These are phyloP conservation scores for Rhizoclosmatium sp. DNA, from an alignment of 192 early-diverging fungal genomes.

Conservation along the genomic window DNA sequence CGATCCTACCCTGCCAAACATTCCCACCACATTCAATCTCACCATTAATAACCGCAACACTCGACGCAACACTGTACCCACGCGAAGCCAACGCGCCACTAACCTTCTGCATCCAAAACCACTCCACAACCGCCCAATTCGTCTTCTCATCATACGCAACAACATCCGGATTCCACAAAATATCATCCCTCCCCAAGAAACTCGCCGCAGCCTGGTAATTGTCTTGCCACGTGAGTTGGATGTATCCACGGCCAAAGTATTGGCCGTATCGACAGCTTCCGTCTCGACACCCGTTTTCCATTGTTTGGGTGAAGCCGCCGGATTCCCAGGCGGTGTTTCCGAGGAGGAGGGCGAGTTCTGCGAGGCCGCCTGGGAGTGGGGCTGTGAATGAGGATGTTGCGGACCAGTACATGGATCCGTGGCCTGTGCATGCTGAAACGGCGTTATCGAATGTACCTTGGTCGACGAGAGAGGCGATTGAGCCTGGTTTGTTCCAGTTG, in stretches of 20 bases:
- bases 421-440: neutral
- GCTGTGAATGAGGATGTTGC: neutral
- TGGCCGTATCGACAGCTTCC: conserved; percentile 10
- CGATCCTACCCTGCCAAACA: neutral
- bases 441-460: neutral
- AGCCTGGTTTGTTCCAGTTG: neutral
- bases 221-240: conserved; percentile 27
- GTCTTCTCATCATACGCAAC: conserved; percentile 12
- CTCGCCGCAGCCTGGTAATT: conserved; percentile 29
- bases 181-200: neutral
- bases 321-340: conserved; percentile 7
- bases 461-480: neutral
- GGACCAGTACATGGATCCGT: neutral
- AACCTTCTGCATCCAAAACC: conserved; percentile 19
- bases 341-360: conserved; percentile 14
- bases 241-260: conserved; percentile 32
- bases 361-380: neutral
- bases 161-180: conserved; percentile 7
- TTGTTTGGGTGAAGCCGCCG: neutral
- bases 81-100: neutral
- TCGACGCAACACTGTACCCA: conserved; percentile 18
- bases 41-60: conserved; percentile 22
- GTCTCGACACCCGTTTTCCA: neutral
- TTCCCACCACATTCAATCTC: conserved; percentile 23
- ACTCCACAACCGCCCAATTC: conserved; percentile 11